Evolutionary conservation across 2,329 filamentous ascomycete species (phyloP).

Genomic region (Gaeumannomyces sp.): DNA sequence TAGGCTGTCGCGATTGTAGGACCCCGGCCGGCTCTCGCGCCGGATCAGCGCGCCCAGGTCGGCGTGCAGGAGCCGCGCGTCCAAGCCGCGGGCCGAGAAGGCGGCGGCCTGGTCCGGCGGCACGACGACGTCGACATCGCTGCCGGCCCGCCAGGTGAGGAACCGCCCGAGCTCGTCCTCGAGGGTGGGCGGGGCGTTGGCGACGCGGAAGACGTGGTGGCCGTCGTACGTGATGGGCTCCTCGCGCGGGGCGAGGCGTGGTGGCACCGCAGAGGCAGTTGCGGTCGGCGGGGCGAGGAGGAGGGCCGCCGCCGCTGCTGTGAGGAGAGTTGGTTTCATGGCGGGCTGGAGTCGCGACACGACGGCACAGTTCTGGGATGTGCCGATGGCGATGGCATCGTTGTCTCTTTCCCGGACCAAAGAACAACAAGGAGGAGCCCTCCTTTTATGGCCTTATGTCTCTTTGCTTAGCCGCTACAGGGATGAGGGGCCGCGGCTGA

Average conservation of each 20-base stretch:
- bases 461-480: too few species aligned
- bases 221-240: constrained; percentile 5
- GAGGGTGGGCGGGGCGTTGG: constrained; percentile 4
- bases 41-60: constrained; percentile 21
- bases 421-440: too few species aligned
- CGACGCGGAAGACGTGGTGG: constrained; percentile 9
- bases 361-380: too few species aligned
- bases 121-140: constrained; percentile 6
- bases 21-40: constrained; percentile 20
- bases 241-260: background rate
- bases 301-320: too few species aligned
- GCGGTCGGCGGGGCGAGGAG: too few species aligned
- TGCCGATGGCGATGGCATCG: too few species aligned
- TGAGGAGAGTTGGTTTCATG: too few species aligned
- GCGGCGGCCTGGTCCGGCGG: constrained; percentile 3
- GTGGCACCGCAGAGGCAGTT: background rate
- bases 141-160: constrained; percentile 1
- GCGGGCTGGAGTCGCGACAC: too few species aligned
- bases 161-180: constrained; percentile 6
- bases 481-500: too few species aligned
- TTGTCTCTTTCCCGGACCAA: too few species aligned
- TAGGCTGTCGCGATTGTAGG: constrained; percentile 13
- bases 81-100: constrained; percentile 1
- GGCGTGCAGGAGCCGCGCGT: constrained; percentile 17
- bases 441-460: too few species aligned